phyloP scores from a whole-genome alignment of 805 yeast genomes.

The Wilhelminamyces savonicus region DNA sequence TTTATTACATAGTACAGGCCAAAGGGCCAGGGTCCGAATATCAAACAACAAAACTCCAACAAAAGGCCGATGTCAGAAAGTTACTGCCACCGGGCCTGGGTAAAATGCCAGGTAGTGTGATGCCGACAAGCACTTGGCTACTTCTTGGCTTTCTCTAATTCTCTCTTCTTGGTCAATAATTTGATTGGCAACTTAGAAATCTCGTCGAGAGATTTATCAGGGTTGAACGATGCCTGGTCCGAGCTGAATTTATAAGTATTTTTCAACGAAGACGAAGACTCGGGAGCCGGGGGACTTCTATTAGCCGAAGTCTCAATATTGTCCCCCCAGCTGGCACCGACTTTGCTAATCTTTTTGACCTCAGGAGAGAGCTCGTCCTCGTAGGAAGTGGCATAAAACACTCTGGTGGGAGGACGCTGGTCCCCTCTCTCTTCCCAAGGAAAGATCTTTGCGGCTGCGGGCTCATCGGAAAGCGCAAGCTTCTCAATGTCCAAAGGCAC shows the following conservation, averaged over 20 bases:
- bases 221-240: conserved; percentile 10
- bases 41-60: no score
- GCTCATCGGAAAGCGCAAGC: background rate
- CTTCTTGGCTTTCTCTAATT: conserved; percentile 3
- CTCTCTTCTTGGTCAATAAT: conserved; percentile 13
- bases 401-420: conserved; percentile 16
- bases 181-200: conserved; percentile 20
- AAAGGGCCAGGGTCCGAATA: no score
- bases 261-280: background rate
- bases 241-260: background rate
- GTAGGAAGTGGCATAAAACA: conserved; percentile 9
- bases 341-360: background rate
- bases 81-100: no score
- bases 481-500: conserved; percentile 1
- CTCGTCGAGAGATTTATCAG: conserved; percentile 20
- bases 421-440: conserved; percentile 24
- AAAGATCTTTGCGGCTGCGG: conserved; percentile 10
- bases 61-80: no score
- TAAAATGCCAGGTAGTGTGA: no score
- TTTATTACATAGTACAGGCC: no score
- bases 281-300: conserved; percentile 2
- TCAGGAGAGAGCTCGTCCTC: conserved; percentile 1
- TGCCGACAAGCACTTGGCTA: no score
- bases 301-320: conserved; percentile 7
- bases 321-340: conserved; percentile 4